These are phyloP conservation scores for Blastomyces gilchristii DNA, from an alignment of 2,329 filamentous ascomycete genomes.

Conservation along the genomic window DNA sequence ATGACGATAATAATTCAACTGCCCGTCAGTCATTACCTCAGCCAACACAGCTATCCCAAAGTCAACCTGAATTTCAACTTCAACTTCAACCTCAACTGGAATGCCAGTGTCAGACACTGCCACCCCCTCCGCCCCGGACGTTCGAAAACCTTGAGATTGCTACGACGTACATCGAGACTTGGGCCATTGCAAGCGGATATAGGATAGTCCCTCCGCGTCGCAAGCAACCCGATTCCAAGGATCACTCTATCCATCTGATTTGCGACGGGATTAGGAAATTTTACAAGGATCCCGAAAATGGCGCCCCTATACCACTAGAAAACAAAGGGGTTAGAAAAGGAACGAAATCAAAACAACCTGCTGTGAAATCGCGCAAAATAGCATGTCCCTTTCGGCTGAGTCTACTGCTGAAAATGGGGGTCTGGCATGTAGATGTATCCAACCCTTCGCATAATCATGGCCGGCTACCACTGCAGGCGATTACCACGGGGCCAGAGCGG, in stretches of 20 bases:
- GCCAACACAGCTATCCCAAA: background rate
- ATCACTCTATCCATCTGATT: background rate
- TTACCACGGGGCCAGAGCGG: background rate
- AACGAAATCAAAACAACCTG: background rate
- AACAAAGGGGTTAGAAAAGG: background rate
- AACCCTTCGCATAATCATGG: background rate
- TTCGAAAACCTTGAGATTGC: background rate
- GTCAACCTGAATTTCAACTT: background rate
- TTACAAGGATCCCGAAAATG: background rate
- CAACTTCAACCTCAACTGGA: background rate
- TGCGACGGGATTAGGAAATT: background rate
- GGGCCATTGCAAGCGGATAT: background rate
- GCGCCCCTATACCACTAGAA: background rate
- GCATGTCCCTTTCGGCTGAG: background rate
- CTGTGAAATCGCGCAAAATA: background rate
- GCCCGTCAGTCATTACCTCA: background rate
- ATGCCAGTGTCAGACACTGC: background rate
- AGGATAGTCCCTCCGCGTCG: background rate
- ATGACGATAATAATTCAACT: background rate
- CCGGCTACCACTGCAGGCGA: background rate
- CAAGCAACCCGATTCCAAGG: background rate
- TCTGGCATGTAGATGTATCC: background rate
- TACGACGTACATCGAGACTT: background rate
- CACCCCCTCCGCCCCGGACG: background rate
- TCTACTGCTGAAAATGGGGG: background rate